phyloP scores from a whole-genome alignment of 371 early-diverging fungal species.

The Nematocida minor region DNA sequence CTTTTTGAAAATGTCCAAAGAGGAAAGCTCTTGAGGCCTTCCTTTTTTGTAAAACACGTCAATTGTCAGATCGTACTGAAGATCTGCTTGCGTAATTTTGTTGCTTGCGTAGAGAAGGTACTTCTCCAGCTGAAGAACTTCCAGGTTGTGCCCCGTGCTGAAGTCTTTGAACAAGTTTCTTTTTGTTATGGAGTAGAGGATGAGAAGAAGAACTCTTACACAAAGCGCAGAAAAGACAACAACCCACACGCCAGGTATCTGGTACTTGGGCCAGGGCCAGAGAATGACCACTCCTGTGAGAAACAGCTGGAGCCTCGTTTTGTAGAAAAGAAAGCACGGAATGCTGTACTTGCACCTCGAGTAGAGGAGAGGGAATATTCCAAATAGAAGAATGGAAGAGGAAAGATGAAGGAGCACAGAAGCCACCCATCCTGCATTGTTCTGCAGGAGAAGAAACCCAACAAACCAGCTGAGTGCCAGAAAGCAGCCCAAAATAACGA shows the following conservation, averaged over 20 bases:
- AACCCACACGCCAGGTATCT: background rate
- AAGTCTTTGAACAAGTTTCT: conserved; percentile 47
- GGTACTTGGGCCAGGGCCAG: background rate
- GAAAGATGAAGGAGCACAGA: background rate
- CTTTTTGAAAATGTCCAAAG: conserved; percentile 12
- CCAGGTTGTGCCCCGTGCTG: conserved; percentile 50
- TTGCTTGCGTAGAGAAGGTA: conserved; percentile 52
- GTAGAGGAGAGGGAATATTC: conserved; percentile 5
- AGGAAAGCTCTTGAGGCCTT: conserved; percentile 27
- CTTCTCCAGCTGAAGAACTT: conserved; percentile 56
- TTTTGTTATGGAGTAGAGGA: conserved; percentile 39
- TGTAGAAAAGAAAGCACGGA: conserved; percentile 20
- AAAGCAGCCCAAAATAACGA: background rate
- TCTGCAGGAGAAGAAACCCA: background rate
- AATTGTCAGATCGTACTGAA: background rate
- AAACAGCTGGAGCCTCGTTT: conserved; percentile 12
- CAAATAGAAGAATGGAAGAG: background rate
- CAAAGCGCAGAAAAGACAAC: background rate
- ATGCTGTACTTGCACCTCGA: background rate
- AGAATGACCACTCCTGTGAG: background rate
- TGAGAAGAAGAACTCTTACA: background rate
- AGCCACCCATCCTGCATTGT: background rate
- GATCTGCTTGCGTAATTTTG: background rate
- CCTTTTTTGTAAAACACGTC: conserved; percentile 55
- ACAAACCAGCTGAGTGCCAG: background rate